Conservation (phyloP, 371 early-diverging fungal species). For the Mortierella sp. region DNA sequence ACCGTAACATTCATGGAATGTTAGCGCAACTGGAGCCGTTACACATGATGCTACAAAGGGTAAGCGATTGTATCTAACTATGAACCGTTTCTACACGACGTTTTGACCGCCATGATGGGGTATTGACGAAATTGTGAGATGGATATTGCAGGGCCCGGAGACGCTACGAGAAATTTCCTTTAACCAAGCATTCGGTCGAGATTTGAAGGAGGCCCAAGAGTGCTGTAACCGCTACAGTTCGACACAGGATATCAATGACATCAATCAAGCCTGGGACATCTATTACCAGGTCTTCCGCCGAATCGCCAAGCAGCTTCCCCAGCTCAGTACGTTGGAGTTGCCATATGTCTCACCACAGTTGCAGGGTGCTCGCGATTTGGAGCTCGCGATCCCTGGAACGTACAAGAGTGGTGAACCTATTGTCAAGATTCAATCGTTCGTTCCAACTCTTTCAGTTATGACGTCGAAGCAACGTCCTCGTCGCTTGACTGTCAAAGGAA, state of each 20-base stretch:
- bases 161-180: conserved; percentile 94
- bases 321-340: conserved; percentile 84
- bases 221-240: conserved; percentile 85
- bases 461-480: conserved; percentile 95
- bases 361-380: conserved; percentile 83
- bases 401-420: conserved; percentile 91
- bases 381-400: conserved; percentile 93
- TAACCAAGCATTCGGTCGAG: conserved; percentile 93
- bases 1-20: conserved; percentile 91
- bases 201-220: conserved; percentile 91
- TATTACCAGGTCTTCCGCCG: conserved; percentile 88
- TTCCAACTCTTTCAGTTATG: conserved; percentile 82
- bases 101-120: too few relatives aligned
- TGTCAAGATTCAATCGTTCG: conserved; percentile 87
- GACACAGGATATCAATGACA: conserved; percentile 78
- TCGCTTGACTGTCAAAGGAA: conserved; percentile 83
- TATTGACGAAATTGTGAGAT: too few relatives aligned
- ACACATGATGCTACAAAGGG: conserved; percentile 86
- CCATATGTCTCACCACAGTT: conserved; percentile 94
- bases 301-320: conserved; percentile 85
- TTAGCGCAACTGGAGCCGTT: conserved; percentile 88
- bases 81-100: too few relatives aligned
- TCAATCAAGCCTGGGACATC: conserved; percentile 96
- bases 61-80: not conserved
- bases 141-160: conserved; percentile 76